phyloP scores from a whole-genome alignment of 2,329 filamentous ascomycete genomes.

The Alternaria alternata region DNA sequence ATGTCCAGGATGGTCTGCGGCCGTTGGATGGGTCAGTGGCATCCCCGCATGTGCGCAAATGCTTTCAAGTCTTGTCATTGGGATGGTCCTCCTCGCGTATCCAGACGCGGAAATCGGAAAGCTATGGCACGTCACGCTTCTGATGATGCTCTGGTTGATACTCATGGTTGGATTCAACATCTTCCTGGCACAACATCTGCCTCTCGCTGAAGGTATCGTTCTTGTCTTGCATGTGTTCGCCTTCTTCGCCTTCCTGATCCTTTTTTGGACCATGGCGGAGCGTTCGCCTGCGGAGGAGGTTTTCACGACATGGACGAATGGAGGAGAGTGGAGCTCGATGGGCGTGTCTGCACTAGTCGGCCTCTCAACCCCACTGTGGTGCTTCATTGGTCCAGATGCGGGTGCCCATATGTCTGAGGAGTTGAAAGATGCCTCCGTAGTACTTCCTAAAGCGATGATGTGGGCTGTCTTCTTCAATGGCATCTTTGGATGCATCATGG shows the following conservation, averaged over 20 bases:
- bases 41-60: constrained; percentile 45
- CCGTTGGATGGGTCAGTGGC: constrained; percentile 50
- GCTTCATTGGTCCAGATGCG: constrained; percentile 48
- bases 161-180: constrained; percentile 53
- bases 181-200: constrained; percentile 55
- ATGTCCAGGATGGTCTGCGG: constrained; percentile 25
- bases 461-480: constrained; percentile 49
- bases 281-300: constrained; percentile 50
- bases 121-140: constrained; percentile 37
- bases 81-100: constrained; percentile 49
- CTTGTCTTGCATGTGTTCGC: constrained; percentile 60
- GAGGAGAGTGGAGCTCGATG: constrained; percentile 52
- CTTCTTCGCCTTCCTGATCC: constrained; percentile 59
- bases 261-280: constrained; percentile 37
- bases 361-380: constrained; percentile 43
- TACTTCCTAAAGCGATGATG: constrained; percentile 51
- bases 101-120: constrained; percentile 52
- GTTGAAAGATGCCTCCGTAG: constrained; percentile 38
- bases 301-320: constrained; percentile 57
- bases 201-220: constrained; percentile 57
- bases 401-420: constrained; percentile 50
- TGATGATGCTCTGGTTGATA: constrained; percentile 47
- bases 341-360: constrained; percentile 55
- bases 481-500: constrained; percentile 47
- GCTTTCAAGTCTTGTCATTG: constrained; percentile 29